Evolutionary conservation across 1,284 basidiomycete species (phyloP).

Genomic region (Sanghuangporus baumii): DNA sequence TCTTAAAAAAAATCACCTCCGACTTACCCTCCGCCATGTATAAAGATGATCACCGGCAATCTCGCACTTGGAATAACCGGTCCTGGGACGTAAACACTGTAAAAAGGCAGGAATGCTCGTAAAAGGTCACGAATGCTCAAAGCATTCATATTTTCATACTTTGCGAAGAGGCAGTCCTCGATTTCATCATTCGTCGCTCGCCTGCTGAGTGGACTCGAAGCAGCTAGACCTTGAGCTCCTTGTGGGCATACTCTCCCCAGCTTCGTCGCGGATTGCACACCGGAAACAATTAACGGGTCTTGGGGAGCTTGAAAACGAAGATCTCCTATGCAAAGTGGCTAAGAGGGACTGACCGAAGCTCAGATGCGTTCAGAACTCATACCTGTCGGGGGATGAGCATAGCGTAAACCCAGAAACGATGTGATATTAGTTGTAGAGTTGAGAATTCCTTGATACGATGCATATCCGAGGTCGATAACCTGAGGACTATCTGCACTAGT

Average conservation of each 20-base stretch:
- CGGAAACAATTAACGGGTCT: slow-evolving; percentile 22
- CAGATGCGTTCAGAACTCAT: background rate
- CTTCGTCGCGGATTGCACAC: background rate
- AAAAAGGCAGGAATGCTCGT: background rate
- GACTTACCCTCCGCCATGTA: slow-evolving; percentile 31
- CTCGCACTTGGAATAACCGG: slow-evolving; percentile 14
- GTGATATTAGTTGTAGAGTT: slow-evolving; percentile 17
- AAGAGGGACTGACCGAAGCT: background rate
- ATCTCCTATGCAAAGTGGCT: slow-evolving; percentile 18
- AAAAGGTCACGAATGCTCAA: background rate
- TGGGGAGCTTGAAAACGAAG: slow-evolving; percentile 33
- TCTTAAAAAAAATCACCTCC: too few species aligned
- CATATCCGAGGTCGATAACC: slow-evolving; percentile 29
- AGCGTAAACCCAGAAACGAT: slow-evolving; percentile 29
- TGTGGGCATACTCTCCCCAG: background rate
- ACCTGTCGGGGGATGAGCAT: slow-evolving; percentile 27
- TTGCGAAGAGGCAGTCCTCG: slow-evolving; percentile 31
- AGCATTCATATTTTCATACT: slow-evolving; percentile 19
- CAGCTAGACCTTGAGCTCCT: too few species aligned
- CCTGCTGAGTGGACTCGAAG: background rate
- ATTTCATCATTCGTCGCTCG: slow-evolving; percentile 6
- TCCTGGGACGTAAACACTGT: slow-evolving; percentile 27
- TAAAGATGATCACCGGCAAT: slow-evolving; percentile 30
- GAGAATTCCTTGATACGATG: slow-evolving; percentile 27
- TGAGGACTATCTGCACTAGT: background rate